These are phyloP conservation scores for Logfia minima DNA, from an alignment of 129 eudicot species.

Conservation along the genomic window DNA sequence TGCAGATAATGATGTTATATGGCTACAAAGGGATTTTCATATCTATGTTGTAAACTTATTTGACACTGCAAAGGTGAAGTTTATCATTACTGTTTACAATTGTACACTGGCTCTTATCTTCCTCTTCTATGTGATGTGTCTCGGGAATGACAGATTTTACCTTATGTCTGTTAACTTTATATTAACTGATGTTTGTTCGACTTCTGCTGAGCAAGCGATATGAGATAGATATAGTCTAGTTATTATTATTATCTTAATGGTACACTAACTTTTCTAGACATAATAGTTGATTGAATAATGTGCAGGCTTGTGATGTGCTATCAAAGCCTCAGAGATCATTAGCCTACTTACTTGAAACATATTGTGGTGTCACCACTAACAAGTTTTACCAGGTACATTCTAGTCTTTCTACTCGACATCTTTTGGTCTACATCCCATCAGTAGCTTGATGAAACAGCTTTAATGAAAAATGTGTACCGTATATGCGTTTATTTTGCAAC, in stretches of 20 bases:
- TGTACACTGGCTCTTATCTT: constrained; percentile 9
- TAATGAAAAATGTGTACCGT: not conserved
- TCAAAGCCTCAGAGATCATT: constrained; percentile 90
- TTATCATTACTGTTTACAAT: not conserved
- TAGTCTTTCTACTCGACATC: not conserved
- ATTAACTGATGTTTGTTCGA: not conserved
- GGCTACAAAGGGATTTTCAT: constrained; percentile 97
- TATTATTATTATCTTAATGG: not conserved
- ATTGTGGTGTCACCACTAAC: constrained; percentile 76
- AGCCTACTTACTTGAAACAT: constrained; percentile 85
- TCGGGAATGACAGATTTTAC: not conserved
- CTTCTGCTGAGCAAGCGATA: not conserved
- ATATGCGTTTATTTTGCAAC: not conserved
- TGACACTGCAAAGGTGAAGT: constrained; percentile 91
- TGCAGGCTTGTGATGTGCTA: constrained; percentile 89
- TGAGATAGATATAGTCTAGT: not conserved
- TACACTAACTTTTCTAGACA: constrained; percentile 10
- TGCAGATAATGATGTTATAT: constrained; percentile 90
- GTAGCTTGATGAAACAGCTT: not conserved
- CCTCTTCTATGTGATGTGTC: not conserved
- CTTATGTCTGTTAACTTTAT: not conserved
- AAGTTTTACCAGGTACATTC: constrained; percentile 70
- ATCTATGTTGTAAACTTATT: constrained; percentile 83
- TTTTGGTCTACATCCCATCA: not conserved
- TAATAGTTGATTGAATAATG: constrained; percentile 11